Percentiles rank a stretch among this genome's conserved stretches.
phyloP scores from a whole-genome alignment of 164 flowering plant genomes.

The Hamamelis virginiana region DNA sequence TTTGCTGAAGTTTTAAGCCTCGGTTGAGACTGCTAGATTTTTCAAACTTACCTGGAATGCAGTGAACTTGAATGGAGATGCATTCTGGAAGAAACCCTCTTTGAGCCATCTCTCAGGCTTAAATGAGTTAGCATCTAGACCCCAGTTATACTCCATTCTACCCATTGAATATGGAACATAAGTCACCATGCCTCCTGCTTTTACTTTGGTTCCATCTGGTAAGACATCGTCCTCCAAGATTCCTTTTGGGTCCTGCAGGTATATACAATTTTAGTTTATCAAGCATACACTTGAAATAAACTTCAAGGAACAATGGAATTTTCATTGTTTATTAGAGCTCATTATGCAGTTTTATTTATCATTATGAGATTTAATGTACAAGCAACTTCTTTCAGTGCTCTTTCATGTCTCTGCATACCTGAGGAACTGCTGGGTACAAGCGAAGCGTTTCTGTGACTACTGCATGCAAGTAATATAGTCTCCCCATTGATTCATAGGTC shows the following conservation, averaged over 20 bases:
- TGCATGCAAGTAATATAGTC: conserved; percentile 72
- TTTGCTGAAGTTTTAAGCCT: neutral
- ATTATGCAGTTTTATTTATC: too few relatives aligned
- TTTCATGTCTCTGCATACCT: conserved; percentile 38
- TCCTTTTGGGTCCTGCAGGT: conserved; percentile 81
- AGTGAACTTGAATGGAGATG: conserved; percentile 90
- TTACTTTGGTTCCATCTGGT: conserved; percentile 87
- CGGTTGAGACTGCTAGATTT: neutral
- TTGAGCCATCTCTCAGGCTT: conserved; percentile 90
- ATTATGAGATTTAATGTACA: too few relatives aligned
- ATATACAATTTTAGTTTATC: neutral
- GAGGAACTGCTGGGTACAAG: conserved; percentile 94
- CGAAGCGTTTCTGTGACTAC: conserved; percentile 90
- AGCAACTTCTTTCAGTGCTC: too few relatives aligned
- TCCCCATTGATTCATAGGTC: conserved; percentile 75
- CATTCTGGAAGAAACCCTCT: conserved; percentile 74
- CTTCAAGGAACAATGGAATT: too few relatives aligned
- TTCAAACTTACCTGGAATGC: conserved; percentile 69
- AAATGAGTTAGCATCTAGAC: conserved; percentile 73
- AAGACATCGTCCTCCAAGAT: conserved; percentile 77
- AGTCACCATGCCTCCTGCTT: conserved; percentile 92
- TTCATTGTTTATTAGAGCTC: too few relatives aligned
- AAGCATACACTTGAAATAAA: too few relatives aligned
- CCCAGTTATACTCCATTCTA: conserved; percentile 95
- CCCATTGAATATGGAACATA: conserved; percentile 97